These are phyloP conservation scores for Astrephomene gubernaculifera DNA, from an alignment of 139 green algal genomes.

Conservation along the genomic window DNA sequence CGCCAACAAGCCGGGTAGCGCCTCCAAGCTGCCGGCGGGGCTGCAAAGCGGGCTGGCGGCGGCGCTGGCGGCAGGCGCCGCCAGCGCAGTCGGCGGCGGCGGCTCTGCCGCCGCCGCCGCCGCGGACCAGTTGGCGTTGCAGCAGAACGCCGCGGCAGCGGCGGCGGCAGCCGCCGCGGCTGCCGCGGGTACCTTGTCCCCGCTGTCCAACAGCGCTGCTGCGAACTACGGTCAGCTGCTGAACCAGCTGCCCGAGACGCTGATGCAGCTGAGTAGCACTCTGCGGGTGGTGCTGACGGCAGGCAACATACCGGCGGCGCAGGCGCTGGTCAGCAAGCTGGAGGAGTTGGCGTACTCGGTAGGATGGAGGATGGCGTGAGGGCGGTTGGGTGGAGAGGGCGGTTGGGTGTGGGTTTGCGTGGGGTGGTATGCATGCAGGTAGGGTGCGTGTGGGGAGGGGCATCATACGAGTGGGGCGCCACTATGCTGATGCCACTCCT, in stretches of 20 bases:
- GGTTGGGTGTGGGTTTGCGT: too few relatives aligned
- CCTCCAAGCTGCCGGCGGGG: background rate
- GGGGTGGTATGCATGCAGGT: too few relatives aligned
- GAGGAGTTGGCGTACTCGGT: slow-evolving; percentile 42
- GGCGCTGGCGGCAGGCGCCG: too few relatives aligned
- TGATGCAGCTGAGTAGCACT: slow-evolving; percentile 32
- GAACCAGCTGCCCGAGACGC: slow-evolving; percentile 22
- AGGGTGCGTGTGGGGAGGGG: too few relatives aligned
- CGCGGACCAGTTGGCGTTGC: background rate
- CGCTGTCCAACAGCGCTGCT: background rate
- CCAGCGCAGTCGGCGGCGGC: too few relatives aligned
- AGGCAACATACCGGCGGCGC: slow-evolving; percentile 24
- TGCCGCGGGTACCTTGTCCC: background rate
- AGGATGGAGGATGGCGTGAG: too few relatives aligned
- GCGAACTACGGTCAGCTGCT: slow-evolving; percentile 31
- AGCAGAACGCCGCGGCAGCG: slow-evolving; percentile 7
- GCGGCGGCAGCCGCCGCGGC: slow-evolving; percentile 8
- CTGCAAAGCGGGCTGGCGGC: too few relatives aligned
- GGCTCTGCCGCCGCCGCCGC: background rate
- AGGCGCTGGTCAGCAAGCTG: slow-evolving; percentile 30
- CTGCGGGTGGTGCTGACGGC: slow-evolving; percentile 34
- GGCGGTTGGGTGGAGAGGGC: too few relatives aligned
- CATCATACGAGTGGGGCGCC: too few relatives aligned
- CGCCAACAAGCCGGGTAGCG: background rate
- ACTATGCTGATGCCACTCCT: too few relatives aligned